Evolutionary conservation across 1,139 yeast genomes (phyloP), one percentile per base, ranked within the genome.

Genomic region (Saccharomycopsis hybrid): DNA sequence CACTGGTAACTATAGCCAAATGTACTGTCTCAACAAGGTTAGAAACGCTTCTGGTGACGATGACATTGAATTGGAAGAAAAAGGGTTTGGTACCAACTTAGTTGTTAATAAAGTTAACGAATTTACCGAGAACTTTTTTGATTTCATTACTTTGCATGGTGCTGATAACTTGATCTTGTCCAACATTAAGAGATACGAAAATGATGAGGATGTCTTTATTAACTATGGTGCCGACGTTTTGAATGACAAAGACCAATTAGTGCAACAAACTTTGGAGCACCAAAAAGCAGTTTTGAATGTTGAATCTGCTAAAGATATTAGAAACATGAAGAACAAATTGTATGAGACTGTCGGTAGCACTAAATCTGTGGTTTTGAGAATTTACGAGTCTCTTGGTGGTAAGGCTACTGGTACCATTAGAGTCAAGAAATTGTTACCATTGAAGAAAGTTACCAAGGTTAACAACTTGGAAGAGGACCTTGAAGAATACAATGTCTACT

Each of bases 381-480:
- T 87, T 1, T 90, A 88, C 65, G 97, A 90, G 61, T 70, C 95
- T 0, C 71, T 90, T 48, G 97, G 97, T 5, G 97, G 97, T 33
- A 70, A 68, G 53, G 72, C 82, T 1, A 63, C 60, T 5, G 94
- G 86, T 1, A 65, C 60, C 8, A 62, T 88, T 47, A 56, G 57
- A 25, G 60, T 74, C 32, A 65, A 64, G 24, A 62, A 67, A 31
- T 61, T 62, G 29, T 65, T 80, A 39, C 66, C 71, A 1, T 65
- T 87, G 43, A 69, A 66, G 44, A 66, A 71, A 53, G 87, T 80
- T 7, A 68, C 63, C 59, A 79, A 78, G 62, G 79, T 86, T 24
- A 83, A 86, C 62, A 73, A 85, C 35, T 71, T 89, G 60, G 97
- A 87, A 65, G 85, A 71, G 53, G 69, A 68, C 41, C 43, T 79